Evolutionary conservation across 352 stramenopile species (phyloP).

Genomic region (Phytopythium litorale): DNA sequence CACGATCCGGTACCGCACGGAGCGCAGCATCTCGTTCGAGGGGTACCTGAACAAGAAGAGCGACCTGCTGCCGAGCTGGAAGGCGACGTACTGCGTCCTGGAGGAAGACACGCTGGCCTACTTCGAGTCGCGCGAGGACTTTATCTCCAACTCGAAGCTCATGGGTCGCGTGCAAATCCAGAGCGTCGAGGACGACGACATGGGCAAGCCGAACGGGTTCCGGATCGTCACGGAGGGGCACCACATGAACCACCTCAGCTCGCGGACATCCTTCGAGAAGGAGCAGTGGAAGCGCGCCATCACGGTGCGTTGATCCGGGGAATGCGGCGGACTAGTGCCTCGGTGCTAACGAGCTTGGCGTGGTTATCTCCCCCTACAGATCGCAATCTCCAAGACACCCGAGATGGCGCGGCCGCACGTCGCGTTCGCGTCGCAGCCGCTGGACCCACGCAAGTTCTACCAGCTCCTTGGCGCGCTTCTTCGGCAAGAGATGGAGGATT

Average conservation of each 20-base stretch:
- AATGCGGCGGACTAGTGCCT: too few species aligned
- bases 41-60: constrained; percentile 85
- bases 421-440: constrained; percentile 66
- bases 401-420: constrained; percentile 44
- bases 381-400: constrained; percentile 49
- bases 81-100: constrained; percentile 69
- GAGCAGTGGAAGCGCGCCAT: constrained; percentile 81
- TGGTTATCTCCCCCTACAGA: constrained; percentile 12
- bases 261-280: constrained; percentile 72
- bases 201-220: constrained; percentile 67
- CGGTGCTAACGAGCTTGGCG: neutral
- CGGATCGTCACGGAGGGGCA: constrained; percentile 62
- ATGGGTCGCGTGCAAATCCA: constrained; percentile 73
- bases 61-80: constrained; percentile 68
- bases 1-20: constrained; percentile 61
- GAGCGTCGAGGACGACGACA: constrained; percentile 57
- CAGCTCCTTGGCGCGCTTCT: constrained; percentile 58
- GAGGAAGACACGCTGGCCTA: constrained; percentile 75
- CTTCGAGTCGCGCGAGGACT: constrained; percentile 79
- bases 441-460: constrained; percentile 74
- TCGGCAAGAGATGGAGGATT: constrained; percentile 66
- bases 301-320: constrained; percentile 20
- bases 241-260: constrained; percentile 67
- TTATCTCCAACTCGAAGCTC: constrained; percentile 76
- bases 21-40: constrained; percentile 75